Evolutionary conservation across 176 grass and related monocot genomes (phyloP).

Genomic region (Zizania latifolia): DNA sequence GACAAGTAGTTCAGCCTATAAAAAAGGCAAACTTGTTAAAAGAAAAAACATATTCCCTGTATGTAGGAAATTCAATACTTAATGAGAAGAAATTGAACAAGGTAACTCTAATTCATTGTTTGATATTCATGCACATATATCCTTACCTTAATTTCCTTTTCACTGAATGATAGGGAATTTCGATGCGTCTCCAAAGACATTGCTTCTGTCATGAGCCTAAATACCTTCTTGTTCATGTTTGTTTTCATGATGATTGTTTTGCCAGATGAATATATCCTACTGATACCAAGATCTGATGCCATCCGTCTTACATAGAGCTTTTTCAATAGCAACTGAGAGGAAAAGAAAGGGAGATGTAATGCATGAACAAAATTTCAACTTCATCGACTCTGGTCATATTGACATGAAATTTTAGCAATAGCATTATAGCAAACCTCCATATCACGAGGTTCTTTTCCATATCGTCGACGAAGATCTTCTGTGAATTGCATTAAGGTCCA

Average conservation of each 20-base stretch:
- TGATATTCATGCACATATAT: neutral
- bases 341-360: conserved; percentile 13
- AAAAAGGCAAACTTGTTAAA: conserved; percentile 27
- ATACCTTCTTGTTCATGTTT: conserved; percentile 78
- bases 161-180: conserved; percentile 53
- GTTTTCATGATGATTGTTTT: conserved; percentile 74
- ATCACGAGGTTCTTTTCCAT: conserved; percentile 85
- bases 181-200: conserved; percentile 65
- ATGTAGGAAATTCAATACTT: neutral
- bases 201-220: conserved; percentile 83
- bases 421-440: conserved; percentile 66
- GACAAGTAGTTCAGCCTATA: conserved; percentile 72
- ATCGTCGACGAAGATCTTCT: conserved; percentile 58
- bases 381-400: neutral
- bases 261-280: conserved; percentile 57
- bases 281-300: conserved; percentile 90
- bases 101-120: neutral
- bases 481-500: conserved; percentile 87
- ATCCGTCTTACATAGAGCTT: conserved; percentile 86
- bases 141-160: conserved; percentile 81
- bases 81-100: neutral
- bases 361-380: conserved; percentile 18
- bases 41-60: conserved; percentile 10
- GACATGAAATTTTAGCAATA: conserved; percentile 21
- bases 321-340: conserved; percentile 77